Conservation (phyloP, 2,329 filamentous ascomycete genomes). For the Coleophoma eucalyptorum region DNA sequence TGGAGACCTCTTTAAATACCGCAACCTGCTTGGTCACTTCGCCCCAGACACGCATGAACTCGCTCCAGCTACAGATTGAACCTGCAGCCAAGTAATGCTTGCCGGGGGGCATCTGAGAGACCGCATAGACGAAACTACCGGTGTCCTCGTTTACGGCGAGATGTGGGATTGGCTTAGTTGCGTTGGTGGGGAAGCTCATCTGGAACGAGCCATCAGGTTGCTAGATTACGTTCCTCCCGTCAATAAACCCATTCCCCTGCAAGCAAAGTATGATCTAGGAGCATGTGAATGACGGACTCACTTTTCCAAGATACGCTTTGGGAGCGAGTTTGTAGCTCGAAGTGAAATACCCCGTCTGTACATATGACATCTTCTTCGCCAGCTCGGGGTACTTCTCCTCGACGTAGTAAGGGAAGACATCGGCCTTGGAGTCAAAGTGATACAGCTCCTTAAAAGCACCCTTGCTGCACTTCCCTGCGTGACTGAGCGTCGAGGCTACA, state of each 20-base stretch:
- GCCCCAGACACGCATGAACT: constrained; percentile 7
- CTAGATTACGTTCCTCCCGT: neutral
- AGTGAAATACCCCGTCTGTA: constrained; percentile 29
- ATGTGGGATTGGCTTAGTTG: constrained; percentile 37
- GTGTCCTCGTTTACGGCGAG: constrained; percentile 42
- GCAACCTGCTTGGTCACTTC: constrained; percentile 2
- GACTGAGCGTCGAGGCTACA: constrained; percentile 46
- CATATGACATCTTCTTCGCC: constrained; percentile 41
- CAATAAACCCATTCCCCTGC: neutral
- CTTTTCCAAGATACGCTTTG: constrained; percentile 41
- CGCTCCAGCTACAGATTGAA: constrained; percentile 15
- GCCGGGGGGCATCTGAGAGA: constrained; percentile 44
- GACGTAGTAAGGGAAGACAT: constrained; percentile 41
- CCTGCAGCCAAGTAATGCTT: constrained; percentile 45
- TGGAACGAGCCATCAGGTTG: constrained; percentile 36
- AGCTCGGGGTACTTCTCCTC: constrained; percentile 36
- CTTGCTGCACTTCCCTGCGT: constrained; percentile 40
- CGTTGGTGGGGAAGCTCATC: constrained; percentile 42
- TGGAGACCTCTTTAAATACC: constrained; percentile 4
- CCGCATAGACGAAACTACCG: constrained; percentile 44
- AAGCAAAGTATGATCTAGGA: neutral
- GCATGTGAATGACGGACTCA: constrained; percentile 17
- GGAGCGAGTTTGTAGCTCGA: constrained; percentile 44
- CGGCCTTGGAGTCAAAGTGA: constrained; percentile 50
- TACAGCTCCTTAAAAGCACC: constrained; percentile 45